Percentiles rank a stretch among this genome's conserved stretches.
Conservation (phyloP, 2,329 filamentous ascomycete species). For the Aspergillus tubingensis region DNA sequence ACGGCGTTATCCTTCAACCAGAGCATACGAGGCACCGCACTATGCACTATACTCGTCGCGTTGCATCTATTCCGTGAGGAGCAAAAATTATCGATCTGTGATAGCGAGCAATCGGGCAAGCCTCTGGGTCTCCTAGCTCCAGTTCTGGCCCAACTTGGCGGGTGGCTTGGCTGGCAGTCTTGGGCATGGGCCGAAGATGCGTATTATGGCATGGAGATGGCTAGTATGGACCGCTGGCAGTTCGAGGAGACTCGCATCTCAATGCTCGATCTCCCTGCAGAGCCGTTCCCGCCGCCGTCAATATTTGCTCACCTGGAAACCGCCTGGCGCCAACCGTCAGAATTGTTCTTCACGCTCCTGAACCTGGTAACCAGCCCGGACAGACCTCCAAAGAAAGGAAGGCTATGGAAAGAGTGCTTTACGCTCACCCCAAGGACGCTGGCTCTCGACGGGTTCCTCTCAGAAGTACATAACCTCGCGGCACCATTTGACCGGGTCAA, state of each 20-base stretch:
- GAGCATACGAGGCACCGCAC: conserved; percentile 62
- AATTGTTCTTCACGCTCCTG: conserved; percentile 53
- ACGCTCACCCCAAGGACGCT: conserved; percentile 64
- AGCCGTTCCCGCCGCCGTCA: conserved; percentile 60
- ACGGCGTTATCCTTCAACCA: conserved; percentile 57
- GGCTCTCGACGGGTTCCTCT: conserved; percentile 69
- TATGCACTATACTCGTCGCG: conserved; percentile 69
- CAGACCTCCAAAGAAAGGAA: conserved; percentile 31
- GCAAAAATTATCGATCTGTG: conserved; percentile 71
- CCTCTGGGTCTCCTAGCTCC: conserved; percentile 62
- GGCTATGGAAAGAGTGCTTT: conserved; percentile 41
- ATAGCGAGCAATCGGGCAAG: conserved; percentile 50
- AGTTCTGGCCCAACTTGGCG: conserved; percentile 75
- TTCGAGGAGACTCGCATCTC: conserved; percentile 58
- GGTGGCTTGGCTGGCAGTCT: conserved; percentile 74
- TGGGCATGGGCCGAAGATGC: conserved; percentile 58
- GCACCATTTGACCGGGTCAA: conserved; percentile 68
- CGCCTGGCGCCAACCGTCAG: conserved; percentile 35
- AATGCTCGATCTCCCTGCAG: conserved; percentile 45
- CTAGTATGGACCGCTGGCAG: conserved; percentile 54
- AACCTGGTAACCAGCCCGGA: conserved; percentile 47
- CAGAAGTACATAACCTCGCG: conserved; percentile 52
- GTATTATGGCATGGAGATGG: conserved; percentile 64
- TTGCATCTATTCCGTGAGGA: conserved; percentile 90
- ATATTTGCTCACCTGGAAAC: conserved; percentile 59